phyloP scores from a whole-genome alignment of 106 monocot genomes.

The Cymbidium sinense region DNA sequence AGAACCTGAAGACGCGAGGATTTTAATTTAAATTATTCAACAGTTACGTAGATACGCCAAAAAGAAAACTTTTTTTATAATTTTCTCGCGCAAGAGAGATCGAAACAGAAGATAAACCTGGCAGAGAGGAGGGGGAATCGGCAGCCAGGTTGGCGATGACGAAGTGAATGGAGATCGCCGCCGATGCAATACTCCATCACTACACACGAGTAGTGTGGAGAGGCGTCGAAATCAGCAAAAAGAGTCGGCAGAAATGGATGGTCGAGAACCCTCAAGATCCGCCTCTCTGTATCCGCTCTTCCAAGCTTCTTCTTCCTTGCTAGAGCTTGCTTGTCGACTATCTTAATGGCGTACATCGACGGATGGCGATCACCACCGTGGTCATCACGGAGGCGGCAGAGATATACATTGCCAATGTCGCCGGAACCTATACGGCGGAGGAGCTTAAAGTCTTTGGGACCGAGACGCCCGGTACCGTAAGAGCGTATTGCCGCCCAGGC shows the following conservation, averaged over 20 bases:
- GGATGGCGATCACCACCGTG: neutral
- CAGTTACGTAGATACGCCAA: too few species aligned
- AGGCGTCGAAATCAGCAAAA: constrained; percentile 79
- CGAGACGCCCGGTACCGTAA: constrained; percentile 18
- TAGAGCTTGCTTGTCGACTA: constrained; percentile 60
- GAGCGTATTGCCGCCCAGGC: constrained; percentile 14
- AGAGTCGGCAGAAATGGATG: constrained; percentile 81
- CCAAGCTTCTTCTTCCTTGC: constrained; percentile 69
- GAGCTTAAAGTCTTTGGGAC: constrained; percentile 65
- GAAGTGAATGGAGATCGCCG: constrained; percentile 83
- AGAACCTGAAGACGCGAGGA: constrained; percentile 42
- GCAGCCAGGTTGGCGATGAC: constrained; percentile 58
- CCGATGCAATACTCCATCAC: constrained; percentile 96
- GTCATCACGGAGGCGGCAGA: constrained; percentile 46
- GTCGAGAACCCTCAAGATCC: constrained; percentile 56
- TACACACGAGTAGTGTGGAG: constrained; percentile 51
- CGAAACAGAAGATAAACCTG: constrained; percentile 17
- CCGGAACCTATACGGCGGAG: constrained; percentile 65
- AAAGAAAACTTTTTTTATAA: neutral
- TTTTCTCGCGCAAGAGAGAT: neutral
- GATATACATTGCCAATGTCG: constrained; percentile 78
- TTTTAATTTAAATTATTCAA: neutral
- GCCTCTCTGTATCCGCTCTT: constrained; percentile 61
- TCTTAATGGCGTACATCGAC: constrained; percentile 76
- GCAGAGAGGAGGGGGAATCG: constrained; percentile 58